Evolutionary conservation across 176 grass and related monocot species (phyloP).

Genomic region (Raddia distichophylla): DNA sequence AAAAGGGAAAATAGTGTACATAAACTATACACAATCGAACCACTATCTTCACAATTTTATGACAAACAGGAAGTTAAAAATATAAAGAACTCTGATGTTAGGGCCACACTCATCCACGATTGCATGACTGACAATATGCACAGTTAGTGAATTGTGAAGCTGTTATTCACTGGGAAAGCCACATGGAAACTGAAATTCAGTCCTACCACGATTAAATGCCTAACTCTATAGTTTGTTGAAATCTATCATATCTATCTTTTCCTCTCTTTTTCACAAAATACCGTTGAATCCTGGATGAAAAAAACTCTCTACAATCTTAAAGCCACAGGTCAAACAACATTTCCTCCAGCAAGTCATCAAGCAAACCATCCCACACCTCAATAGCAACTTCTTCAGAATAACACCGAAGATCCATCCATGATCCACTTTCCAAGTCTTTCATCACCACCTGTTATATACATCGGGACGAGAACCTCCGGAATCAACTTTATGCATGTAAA

Average conservation of each 20-base stretch:
- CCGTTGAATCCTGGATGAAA: constrained; percentile 11
- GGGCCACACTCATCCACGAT: constrained; percentile 26
- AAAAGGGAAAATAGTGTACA: constrained; percentile 5
- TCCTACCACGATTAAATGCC: constrained; percentile 24
- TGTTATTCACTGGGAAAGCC: constrained; percentile 35
- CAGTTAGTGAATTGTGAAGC: background rate
- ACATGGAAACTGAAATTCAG: constrained; percentile 21
- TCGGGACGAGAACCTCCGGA: too few relatives aligned
- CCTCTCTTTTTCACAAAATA: constrained; percentile 30
- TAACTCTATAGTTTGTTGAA: constrained; percentile 35
- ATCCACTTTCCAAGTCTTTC: constrained; percentile 63
- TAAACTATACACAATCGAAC: too few relatives aligned
- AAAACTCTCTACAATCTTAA: constrained; percentile 44
- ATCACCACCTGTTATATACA: constrained; percentile 51
- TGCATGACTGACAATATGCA: constrained; percentile 16
- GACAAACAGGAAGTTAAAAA: constrained; percentile 18
- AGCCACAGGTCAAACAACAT: constrained; percentile 71
- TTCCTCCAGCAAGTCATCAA: constrained; percentile 80
- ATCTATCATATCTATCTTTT: constrained; percentile 28
- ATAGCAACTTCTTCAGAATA: too few relatives aligned
- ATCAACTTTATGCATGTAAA: too few relatives aligned
- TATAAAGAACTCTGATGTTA: constrained; percentile 29
- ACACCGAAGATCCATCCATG: constrained; percentile 76
- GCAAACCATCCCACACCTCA: too few relatives aligned
- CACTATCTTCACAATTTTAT: constrained; percentile 20